Percentiles rank a stretch among this genome's conserved stretches.
Conservation (phyloP, 768 basidiomycete species). For the Phanerochaete sordida region DNA sequence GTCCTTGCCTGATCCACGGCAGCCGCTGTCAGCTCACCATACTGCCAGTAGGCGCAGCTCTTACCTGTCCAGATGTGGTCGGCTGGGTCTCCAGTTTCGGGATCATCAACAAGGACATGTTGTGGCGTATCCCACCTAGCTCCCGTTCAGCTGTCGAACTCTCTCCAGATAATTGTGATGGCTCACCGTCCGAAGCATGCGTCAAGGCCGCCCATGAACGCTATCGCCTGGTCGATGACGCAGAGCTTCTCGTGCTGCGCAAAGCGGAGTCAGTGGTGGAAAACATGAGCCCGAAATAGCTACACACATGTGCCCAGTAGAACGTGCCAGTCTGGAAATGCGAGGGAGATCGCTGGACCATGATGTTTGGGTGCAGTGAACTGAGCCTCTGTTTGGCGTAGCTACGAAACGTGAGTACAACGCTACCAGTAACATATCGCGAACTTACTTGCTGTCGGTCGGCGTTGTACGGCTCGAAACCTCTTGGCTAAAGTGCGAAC, state of each 20-base stretch:
- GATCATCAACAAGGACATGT: constrained; percentile 86
- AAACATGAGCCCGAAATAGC: background rate
- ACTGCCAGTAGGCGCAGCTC: constrained; percentile 11
- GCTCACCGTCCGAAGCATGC: constrained; percentile 81
- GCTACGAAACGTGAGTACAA: constrained; percentile 30
- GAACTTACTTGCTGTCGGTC: constrained; percentile 80
- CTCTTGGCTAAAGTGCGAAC: constrained; percentile 61
- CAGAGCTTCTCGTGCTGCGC: constrained; percentile 94
- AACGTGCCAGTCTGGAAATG: constrained; percentile 97
- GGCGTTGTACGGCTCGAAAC: constrained; percentile 95
- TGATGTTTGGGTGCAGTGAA: constrained; percentile 84
- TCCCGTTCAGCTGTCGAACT: background rate
- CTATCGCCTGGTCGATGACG: constrained; percentile 95
- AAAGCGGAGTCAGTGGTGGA: background rate
- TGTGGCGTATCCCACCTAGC: constrained; percentile 94
- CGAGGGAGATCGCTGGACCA: constrained; percentile 95
- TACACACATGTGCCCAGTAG: constrained; percentile 94
- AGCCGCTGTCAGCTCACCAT: background rate
- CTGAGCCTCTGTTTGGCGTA: constrained; percentile 85
- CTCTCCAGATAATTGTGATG: constrained; percentile 3
- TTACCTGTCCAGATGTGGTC: constrained; percentile 85
- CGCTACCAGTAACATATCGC: background rate
- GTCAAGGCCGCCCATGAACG: constrained; percentile 97
- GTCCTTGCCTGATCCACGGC: constrained; percentile 68
- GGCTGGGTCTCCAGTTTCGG: constrained; percentile 48